Base-by-base conservation (phyloP, 2,329 filamentous ascomycete species). In the Drechslerella coelobrocha region DNA sequence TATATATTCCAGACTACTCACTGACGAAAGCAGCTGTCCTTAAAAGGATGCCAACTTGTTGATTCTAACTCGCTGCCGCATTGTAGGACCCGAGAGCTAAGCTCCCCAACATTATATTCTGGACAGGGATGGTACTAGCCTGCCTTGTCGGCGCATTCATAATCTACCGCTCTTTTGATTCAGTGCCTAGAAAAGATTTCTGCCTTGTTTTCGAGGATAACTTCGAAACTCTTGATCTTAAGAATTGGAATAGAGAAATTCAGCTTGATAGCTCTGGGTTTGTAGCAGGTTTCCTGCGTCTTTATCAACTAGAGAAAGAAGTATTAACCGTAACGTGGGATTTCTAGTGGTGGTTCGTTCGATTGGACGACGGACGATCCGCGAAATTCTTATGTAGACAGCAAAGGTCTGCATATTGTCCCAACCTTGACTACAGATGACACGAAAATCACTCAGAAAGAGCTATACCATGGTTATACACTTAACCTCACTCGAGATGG, bases 321-420 rank as follows among this genome's bases (percentile, higher is more conserved):
- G 59, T 82, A 78, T 8, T 82, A 79, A 73, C n/a, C n/a, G n/a
- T 80, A 82, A 52, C 41, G 14, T 23, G 14, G 10, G 43, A 48
- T 17, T 29, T 17, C 48, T 52, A 61, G 57, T n/a, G 81, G 79
- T 10, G 82, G 81, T 21, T 79, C 80, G 31, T 85, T 85, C 74
- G 83, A 84, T 78, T 84, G 82, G 83, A 84, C 83, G 0, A 84
- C 83, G 6, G 78, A 76, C 2, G 82, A 83, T 72, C 72, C 77
- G 0, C 75, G 75, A 61, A 85, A 85, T 75, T 77, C 80, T 19
- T 85, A 81, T 75, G 78, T 81, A 37, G 81, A 83, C 74, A 76
- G 73, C 0, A 76, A 80, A 24, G 82, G 82, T 17, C 78, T 84
- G 41, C 82, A 84, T 76, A 84, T 85, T 59, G 80, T 83, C 14